A percentile compares a stretch with the other conserved stretches of the same genome.
Conservation (phyloP, 2,329 filamentous ascomycete genomes). For the Colletotrichum cereale region DNA sequence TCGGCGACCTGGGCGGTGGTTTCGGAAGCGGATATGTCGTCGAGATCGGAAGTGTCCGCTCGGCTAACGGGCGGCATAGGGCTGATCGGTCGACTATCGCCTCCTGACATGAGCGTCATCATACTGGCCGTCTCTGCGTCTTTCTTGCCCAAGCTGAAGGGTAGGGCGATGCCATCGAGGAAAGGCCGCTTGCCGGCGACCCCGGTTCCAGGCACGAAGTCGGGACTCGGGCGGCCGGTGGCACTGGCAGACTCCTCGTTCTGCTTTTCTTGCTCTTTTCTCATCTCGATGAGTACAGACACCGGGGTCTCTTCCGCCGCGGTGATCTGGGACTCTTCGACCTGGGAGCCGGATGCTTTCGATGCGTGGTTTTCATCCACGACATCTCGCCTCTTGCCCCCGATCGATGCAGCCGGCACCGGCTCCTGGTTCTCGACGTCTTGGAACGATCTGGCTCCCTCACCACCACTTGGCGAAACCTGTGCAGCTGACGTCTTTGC, state of each 20-base stretch:
- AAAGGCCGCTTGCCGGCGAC: constrained; percentile 73
- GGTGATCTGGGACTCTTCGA: constrained; percentile 26
- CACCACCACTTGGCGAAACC: constrained; percentile 52
- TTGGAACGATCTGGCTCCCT: constrained; percentile 56
- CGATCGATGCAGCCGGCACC: constrained; percentile 50
- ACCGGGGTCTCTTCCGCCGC: constrained; percentile 58
- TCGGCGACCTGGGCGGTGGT: constrained; percentile 1
- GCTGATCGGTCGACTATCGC: constrained; percentile 52
- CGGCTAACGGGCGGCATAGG: constrained; percentile 39
- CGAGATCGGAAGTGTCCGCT: neutral
- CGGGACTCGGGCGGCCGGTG: constrained; percentile 58
- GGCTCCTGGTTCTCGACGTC: constrained; percentile 57
- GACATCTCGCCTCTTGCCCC: constrained; percentile 61
- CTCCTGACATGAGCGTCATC: constrained; percentile 70
- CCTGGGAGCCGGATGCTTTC: constrained; percentile 40
- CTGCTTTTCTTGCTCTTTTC: constrained; percentile 52
- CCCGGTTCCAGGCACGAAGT: constrained; percentile 60
- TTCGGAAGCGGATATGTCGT: constrained; percentile 10
- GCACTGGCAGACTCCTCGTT: constrained; percentile 45
- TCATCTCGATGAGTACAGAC: constrained; percentile 56
- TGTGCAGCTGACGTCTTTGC: constrained; percentile 48
- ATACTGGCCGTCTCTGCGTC: constrained; percentile 77
- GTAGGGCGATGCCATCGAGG: constrained; percentile 77
- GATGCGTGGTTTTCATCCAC: constrained; percentile 64
- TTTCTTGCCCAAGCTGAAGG: constrained; percentile 73